Evolutionary conservation across 805 yeast species (phyloP), one percentile per base, ranked within the genome.

Genomic region (Cyberlindnera mycetangii): DNA sequence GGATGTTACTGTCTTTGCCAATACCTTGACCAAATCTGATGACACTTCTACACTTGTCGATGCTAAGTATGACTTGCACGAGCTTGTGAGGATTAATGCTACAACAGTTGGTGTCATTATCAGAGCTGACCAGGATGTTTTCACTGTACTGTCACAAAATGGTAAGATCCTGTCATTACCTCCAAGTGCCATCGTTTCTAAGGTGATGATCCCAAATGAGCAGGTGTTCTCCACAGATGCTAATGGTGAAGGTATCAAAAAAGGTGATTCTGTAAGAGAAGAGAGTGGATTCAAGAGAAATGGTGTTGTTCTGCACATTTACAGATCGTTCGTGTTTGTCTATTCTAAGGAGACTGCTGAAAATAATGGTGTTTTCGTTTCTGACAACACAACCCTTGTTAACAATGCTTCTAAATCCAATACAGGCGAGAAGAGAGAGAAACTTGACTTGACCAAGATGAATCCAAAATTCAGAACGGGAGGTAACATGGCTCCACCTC

Each of bases 211-310:
- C 11, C 72, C 76, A 41, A 72, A 75, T 43, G 79, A 85, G 55
- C 85, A 87, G 44, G 84, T 85, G 50, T 82, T 87, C 44, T 88
- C 97, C 3, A 85, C 97, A 0, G 99, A 93, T 64, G 74, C 78
- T 48, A 76, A 77, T 47, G 99, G 99, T 37, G 75, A 81, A 40
- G 92, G 93, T 52, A 79, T 93, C 44, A 81, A 84, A 45, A 81
- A 87, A 31, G 97, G 97, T 40, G 99, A 93, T 61, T 83, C 93
- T 3, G 95, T 93, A n/a, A 83, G 82, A 56, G 99, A 93, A 61
- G 66, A 74, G 21, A 72, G 76, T 14, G 95, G 95, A 39, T 96
- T 89, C 55, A 82, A 86, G 55, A 79, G 95, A 62, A 90, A 86
- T 60, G 99, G 99, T 55, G 79, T 76, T 30, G 85, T 93, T 49